These are phyloP conservation scores for Penicillium sp. DNA, from an alignment of 2,329 filamentous ascomycete species.

Conservation along the genomic window DNA sequence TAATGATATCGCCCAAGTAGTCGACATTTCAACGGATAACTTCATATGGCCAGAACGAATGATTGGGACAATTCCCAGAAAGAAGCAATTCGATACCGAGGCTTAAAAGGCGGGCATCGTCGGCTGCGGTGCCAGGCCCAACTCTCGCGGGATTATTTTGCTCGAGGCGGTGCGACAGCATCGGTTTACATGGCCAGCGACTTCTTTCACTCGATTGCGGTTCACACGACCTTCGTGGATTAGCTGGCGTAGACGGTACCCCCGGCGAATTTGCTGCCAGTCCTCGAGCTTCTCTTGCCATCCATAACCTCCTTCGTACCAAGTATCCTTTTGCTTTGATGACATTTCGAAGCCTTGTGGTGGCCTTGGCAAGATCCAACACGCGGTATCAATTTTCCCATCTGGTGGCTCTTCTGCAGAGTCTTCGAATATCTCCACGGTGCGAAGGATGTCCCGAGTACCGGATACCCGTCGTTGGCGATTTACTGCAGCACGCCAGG, in stretches of 20 bases:
- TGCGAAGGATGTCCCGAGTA: conserved; percentile 25
- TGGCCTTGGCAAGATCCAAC: conserved; percentile 39
- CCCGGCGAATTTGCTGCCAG: conserved; percentile 35
- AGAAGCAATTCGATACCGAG: neutral
- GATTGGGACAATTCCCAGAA: too few species aligned
- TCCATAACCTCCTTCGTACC: conserved; percentile 37
- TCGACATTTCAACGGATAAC: too few species aligned
- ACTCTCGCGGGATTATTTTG: conserved; percentile 7
- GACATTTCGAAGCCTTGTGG: conserved; percentile 37
- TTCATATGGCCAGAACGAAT: too few species aligned
- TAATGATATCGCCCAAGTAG: neutral
- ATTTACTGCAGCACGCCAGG: conserved; percentile 39
- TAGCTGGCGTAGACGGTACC: conserved; percentile 35
- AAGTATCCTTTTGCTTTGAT: conserved; percentile 32
- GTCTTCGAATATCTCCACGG: conserved; percentile 30
- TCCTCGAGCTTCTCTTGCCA: conserved; percentile 39
- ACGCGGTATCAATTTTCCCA: conserved; percentile 36
- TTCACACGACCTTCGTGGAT: conserved; percentile 36
- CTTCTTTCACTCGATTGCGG: conserved; percentile 28
- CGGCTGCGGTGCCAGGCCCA: neutral
- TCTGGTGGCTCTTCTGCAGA: conserved; percentile 38
- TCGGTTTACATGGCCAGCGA: conserved; percentile 20
- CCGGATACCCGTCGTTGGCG: conserved; percentile 29
- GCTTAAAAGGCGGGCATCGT: neutral
- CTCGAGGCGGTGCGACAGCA: conserved; percentile 16